phyloP scores from a whole-genome alignment of 2,329 filamentous ascomycete genomes.

The Penicillium thymicola region DNA sequence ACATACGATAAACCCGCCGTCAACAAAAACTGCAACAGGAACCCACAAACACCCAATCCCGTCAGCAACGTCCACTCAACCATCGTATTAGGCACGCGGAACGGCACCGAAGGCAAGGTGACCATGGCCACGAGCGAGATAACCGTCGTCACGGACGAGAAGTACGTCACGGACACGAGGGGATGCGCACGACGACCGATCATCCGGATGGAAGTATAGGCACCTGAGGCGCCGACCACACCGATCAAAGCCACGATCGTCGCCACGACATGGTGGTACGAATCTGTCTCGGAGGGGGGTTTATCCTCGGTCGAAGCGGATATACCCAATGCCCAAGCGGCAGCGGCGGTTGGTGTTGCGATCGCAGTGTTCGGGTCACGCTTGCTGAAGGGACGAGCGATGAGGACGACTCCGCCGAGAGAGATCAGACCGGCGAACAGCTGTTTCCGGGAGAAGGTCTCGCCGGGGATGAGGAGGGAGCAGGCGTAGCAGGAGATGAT shows the following conservation, averaged over 20 bases:
- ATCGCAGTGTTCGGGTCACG: slow-evolving; percentile 5
- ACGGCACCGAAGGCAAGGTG: slow-evolving; percentile 53
- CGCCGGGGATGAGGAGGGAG: slow-evolving; percentile 64
- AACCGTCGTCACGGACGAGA: slow-evolving; percentile 66
- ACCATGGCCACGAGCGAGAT: slow-evolving; percentile 63
- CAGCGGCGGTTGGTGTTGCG: slow-evolving; percentile 17
- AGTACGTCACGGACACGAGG: slow-evolving; percentile 83
- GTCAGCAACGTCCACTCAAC: slow-evolving; percentile 66
- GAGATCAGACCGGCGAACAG: slow-evolving; percentile 73
- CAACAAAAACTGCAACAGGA: slow-evolving; percentile 81
- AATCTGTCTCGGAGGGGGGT: slow-evolving; percentile 43
- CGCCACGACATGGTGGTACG: slow-evolving; percentile 65
- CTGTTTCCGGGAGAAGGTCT: slow-evolving; percentile 75
- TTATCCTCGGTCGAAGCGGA: slow-evolving; percentile 15
- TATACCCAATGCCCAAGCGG: slow-evolving; percentile 2
- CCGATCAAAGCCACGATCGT: slow-evolving; percentile 71
- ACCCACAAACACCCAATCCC: slow-evolving; percentile 69
- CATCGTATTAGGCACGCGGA: slow-evolving; percentile 53
- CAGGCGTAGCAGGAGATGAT: slow-evolving; percentile 77
- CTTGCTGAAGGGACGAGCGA: slow-evolving; percentile 62
- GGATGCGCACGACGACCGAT: slow-evolving; percentile 79
- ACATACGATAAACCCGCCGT: slow-evolving; percentile 73
- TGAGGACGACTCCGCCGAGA: slow-evolving; percentile 75
- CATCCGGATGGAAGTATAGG: slow-evolving; percentile 73
- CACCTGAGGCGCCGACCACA: slow-evolving; percentile 70